phyloP scores from a whole-genome alignment of 345 rosid species.

The Psidium friedrichsthalianum region DNA sequence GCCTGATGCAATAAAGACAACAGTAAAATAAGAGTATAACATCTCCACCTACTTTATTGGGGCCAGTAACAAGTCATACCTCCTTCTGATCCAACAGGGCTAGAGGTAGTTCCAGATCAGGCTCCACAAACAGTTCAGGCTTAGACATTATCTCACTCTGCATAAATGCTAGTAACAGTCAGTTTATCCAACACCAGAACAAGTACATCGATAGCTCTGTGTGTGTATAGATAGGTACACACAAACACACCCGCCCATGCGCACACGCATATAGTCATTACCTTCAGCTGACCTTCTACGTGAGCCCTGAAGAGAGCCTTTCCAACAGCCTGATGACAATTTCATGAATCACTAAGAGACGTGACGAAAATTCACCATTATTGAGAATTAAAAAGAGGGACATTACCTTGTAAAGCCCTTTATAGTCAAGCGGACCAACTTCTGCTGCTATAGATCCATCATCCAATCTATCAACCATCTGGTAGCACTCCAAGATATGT shows the following conservation, averaged over 20 bases:
- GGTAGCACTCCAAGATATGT: slow-evolving; percentile 8
- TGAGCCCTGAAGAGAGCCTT: slow-evolving; percentile 96
- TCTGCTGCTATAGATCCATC: slow-evolving; percentile 67
- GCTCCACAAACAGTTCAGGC: slow-evolving; percentile 92
- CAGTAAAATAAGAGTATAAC: slow-evolving; percentile 2
- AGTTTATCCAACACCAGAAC: neutral
- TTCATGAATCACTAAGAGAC: slow-evolving; percentile 2
- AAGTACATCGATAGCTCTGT: neutral
- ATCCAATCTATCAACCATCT: slow-evolving; percentile 94
- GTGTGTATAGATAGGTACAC: neutral
- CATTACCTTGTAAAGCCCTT: slow-evolving; percentile 79
- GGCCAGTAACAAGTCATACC: slow-evolving; percentile 28
- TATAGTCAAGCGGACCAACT: slow-evolving; percentile 76
- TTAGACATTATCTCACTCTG: slow-evolving; percentile 96
- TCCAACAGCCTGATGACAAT: slow-evolving; percentile 70
- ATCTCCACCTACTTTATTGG: neutral
- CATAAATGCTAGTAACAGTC: slow-evolving; percentile 3
- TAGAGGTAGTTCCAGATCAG: slow-evolving; percentile 89
- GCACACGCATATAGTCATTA: slow-evolving; percentile 4
- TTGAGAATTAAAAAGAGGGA: neutral
- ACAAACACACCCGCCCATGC: neutral
- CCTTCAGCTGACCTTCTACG: slow-evolving; percentile 97
- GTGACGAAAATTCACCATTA: neutral
- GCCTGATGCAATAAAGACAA: slow-evolving; percentile 41
- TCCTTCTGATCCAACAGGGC: slow-evolving; percentile 92